A percentile compares a stretch with the other conserved stretches of the same genome.
Conservation (phyloP, 2,329 filamentous ascomycete species). For the Fusarium robinianum region DNA sequence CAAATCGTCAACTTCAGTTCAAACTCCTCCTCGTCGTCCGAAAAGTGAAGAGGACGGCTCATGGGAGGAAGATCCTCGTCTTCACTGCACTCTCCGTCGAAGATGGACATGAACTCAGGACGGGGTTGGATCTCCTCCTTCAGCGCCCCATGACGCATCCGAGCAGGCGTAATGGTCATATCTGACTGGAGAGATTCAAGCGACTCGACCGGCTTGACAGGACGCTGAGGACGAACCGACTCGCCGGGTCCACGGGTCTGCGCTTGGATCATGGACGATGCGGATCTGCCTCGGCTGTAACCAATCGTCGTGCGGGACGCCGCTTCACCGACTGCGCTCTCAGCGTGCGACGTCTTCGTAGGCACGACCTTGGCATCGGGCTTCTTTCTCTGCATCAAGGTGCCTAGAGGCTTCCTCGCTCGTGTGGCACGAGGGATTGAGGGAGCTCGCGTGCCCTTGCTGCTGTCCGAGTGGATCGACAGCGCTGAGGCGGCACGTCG, state of each 20-base stretch:
- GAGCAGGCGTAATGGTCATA: slow-evolving; percentile 55
- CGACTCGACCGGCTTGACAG: slow-evolving; percentile 21
- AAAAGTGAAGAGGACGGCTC: slow-evolving; percentile 26
- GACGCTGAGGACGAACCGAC: slow-evolving; percentile 16
- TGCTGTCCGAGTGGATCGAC: slow-evolving; percentile 44
- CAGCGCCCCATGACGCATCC: slow-evolving; percentile 33
- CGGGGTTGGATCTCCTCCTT: slow-evolving; percentile 40
- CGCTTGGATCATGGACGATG: slow-evolving; percentile 51
- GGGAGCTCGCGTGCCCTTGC: slow-evolving; percentile 15
- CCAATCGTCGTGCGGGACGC: slow-evolving; percentile 82
- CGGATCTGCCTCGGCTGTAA: slow-evolving; percentile 75
- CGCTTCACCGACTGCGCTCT: slow-evolving; percentile 64
- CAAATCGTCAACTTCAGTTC: slow-evolving; percentile 54
- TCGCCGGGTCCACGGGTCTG: slow-evolving; percentile 24
- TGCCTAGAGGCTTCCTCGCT: slow-evolving; percentile 37
- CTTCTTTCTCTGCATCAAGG: slow-evolving; percentile 39
- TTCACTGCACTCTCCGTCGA: slow-evolving; percentile 56
- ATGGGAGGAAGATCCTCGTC: slow-evolving; percentile 40
- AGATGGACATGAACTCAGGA: slow-evolving; percentile 62
- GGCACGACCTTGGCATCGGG: slow-evolving; percentile 45
- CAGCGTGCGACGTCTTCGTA: slow-evolving; percentile 55
- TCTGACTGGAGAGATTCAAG: slow-evolving; percentile 27
- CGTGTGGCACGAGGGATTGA: slow-evolving; percentile 19
- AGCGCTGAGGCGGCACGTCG: slow-evolving; percentile 59
- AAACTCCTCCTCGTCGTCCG: slow-evolving; percentile 59